Base-by-base conservation (phyloP, 1,284 basidiomycete species). In the Pascua sp. region DNA sequence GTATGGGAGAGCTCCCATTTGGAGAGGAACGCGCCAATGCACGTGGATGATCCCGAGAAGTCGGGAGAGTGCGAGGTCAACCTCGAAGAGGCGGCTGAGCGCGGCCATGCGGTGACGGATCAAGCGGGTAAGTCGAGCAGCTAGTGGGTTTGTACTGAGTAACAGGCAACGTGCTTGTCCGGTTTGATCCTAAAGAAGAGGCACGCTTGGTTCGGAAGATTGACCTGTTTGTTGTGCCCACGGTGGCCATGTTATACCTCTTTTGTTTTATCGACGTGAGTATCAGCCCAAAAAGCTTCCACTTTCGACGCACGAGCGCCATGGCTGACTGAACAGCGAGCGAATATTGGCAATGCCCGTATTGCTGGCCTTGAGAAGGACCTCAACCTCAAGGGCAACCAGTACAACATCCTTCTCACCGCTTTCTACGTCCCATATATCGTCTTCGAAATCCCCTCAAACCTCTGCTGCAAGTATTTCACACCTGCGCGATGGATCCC, bases 391-490 rank as follows among this genome's bases (percentile, higher is more conserved):
- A 47, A 58, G n/a, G 61, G 60, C 5, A 61, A 61, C 51, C 51
- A 60, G 18, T 66, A 62, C 55, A 66, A 66, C 48, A 53, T 61
- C 43, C 55, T 63, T 8, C 55, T 63, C 8, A 62, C 62, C 0
- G 18, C 45, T 11, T 64, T 64, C 55, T 65, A 65, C 52, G 55
- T 63, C 9, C 42, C 54, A 8, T 67, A 67, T 50, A 59, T 67
- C 18, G 18, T 70, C 18, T 62, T 59, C 52, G 68, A 70, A 49
- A 59, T 68, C 32, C 68, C 68, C 0, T 49, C 43, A 10, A 60
- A 59, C 24, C 43, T 65, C 38, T 15, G 49, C 12, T 54, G 67
- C 62, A 50, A 66, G 60, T 49, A 55, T 55, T 7, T 53, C 49
- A 51, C 60, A 50, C 54, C 64, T 42, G 54, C 59, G 39, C 53